Base-by-base conservation (phyloP, 768 basidiomycete genomes). In the Austroboletus eburneus region DNA sequence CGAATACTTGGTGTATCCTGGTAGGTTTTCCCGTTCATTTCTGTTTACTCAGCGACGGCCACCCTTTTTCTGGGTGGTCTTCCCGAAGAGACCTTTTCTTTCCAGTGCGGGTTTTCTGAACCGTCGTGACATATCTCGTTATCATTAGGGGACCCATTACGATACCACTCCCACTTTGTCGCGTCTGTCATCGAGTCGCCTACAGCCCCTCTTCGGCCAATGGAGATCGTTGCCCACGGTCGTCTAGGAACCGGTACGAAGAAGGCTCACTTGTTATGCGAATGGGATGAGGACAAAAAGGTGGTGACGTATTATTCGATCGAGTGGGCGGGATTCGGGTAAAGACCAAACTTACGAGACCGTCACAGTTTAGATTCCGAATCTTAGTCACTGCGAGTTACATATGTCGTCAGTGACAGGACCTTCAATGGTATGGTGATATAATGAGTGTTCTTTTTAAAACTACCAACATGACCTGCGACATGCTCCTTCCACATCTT, bases 161-260 rank as follows among this genome's bases (percentile, higher is more conserved):
- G 96, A 21, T 99, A 95, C 64, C 96, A 99, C 61, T 96, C 95
- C 3, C 96, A 99, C 65, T 98, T 97, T 62, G 83, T 85, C 18
- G 87, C 87, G 18, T 83, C 87, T 5, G 87, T 96, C 12, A 65
- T 91, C 24, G 77, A 86, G 12, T 80, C 86, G 7, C 79, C 79
- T 2, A 52, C 64, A 39, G 59, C 80, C 12, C 54, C 73, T 2
- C 73, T 99, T 42, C 73, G 77, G 39, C 93, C 96, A 5, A 89
- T 95, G 81, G 92, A 98, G 65, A 79, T 99, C 38, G 88, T 99
- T 20, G 94, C 95, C 0, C 93, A 93, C 62, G 96, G 96, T 16
- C 77, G 96, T 27, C 69, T 99, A 27, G 96, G 95, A 1, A 99
- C 96, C 4, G 96, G 89, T 10, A 97, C 96, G 9, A 98, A 97